Percentiles rank a stretch among this genome's conserved stretches.
Evolutionary conservation across 192 early-diverging fungal genomes (phyloP).

Genomic region (Jimgerdemannia flammicorona): DNA sequence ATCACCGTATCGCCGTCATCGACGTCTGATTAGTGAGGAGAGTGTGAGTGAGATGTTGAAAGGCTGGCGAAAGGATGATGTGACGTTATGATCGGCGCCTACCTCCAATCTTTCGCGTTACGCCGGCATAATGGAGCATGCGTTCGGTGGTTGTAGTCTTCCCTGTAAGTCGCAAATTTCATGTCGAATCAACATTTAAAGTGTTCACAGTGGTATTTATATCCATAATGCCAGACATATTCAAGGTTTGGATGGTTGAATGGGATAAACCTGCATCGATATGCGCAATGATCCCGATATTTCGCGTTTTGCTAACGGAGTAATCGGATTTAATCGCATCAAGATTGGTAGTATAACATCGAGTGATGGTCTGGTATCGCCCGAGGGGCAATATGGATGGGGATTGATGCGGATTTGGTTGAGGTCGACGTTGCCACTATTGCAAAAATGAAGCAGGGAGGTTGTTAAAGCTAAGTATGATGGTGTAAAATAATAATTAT

Average conservation of each 20-base stretch:
- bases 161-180: slow-evolving; percentile 18
- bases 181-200: neutral
- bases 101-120: slow-evolving; percentile 84
- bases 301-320: slow-evolving; percentile 55
- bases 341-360: slow-evolving; percentile 1
- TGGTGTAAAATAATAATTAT: no score
- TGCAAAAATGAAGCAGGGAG: no score
- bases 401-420: no score
- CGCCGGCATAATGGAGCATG: slow-evolving; percentile 94
- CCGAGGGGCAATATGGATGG: neutral
- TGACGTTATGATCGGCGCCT: slow-evolving; percentile 15
- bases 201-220: neutral
- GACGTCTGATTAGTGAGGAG: slow-evolving; percentile 51
- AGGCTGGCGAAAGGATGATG: neutral
- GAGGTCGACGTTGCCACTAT: no score
- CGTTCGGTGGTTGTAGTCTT: slow-evolving; percentile 98
- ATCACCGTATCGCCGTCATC: slow-evolving; percentile 93
- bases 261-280: slow-evolving; percentile 78
- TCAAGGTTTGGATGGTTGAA: no score
- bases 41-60: neutral
- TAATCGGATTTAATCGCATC: slow-evolving; percentile 13
- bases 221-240: no score
- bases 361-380: neutral
- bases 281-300: slow-evolving; percentile 95
- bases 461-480: no score